Evolutionary conservation across 305 asterid species (phyloP).

Genomic region (Ajuga reptans): DNA sequence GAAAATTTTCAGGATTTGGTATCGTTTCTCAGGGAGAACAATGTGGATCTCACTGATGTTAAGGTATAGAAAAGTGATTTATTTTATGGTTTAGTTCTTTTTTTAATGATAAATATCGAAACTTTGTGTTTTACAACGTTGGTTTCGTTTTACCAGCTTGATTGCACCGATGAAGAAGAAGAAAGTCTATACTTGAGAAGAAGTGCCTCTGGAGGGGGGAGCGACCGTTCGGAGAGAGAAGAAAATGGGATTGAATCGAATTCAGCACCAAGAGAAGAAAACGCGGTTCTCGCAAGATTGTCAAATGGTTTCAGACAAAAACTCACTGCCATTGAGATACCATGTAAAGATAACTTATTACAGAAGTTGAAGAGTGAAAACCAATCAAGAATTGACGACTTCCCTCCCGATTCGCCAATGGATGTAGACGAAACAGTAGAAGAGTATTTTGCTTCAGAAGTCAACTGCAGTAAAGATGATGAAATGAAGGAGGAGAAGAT

Average conservation of each 20-base stretch:
- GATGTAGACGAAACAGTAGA: conserved; percentile 20
- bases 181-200: conserved; percentile 31
- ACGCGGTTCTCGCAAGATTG: background rate
- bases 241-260: conserved; percentile 10
- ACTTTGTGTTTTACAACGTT: background rate
- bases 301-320: conserved; percentile 21
- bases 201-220: conserved; percentile 37
- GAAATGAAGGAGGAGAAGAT: conserved; percentile 19
- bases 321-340: conserved; percentile 34
- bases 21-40: conserved; percentile 42
- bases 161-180: conserved; percentile 36
- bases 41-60: conserved; percentile 48
- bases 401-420: conserved; percentile 22
- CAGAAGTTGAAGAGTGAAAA: conserved; percentile 27
- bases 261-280: conserved; percentile 17
- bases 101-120: background rate
- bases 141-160: conserved; percentile 33
- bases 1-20: conserved; percentile 55
- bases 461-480: background rate
- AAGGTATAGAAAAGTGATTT: conserved; percentile 31
- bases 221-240: conserved; percentile 19
- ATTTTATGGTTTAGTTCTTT: background rate
- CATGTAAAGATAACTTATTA: conserved; percentile 30
- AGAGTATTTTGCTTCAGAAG: conserved; percentile 14
- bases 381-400: background rate